Base-by-base conservation (phyloP, 2,329 filamentous ascomycete species). In the Venturia aucupariae region DNA sequence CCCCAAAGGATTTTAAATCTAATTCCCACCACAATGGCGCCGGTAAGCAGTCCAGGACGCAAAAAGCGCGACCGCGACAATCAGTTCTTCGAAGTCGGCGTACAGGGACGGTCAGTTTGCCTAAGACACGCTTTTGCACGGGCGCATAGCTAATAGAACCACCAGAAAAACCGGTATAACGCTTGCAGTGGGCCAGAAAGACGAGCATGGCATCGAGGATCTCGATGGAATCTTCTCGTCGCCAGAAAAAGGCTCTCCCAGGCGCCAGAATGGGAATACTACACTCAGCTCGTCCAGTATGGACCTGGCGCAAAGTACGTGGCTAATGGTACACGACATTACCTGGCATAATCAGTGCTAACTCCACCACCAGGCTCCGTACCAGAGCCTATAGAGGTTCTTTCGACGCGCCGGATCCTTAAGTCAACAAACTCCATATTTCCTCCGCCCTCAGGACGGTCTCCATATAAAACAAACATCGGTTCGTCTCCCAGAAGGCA, bases 181-280 rank as follows among this genome's bases (percentile, higher is more conserved):
- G 0, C 77, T 97, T 39, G 85, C 86, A 71, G 90, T 96, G 71
- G 90, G 90, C 62, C 80, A 87, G 66, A 89, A 91, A 77, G 93
- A 97, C 77, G 92, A 95, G 74, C 82, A 96, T 81, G 94, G 93
- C 75, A 86, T 99, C 80, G 91, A 97, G 74, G 88, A 90, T 42
- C 83, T 96, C 65, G 90, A 93, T 42, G 85, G 86, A 69, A 85
- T 97, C 68, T 96, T 96, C 75, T 97, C 92, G 10, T 96, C 92
- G 24, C 92, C 92, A 17, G 84, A 85, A 68, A 89, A 87, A 71
- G 77, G 75, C 63, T 82, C 81, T n/a, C 78, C 80, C 1, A 68
- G 69, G 68, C 51, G 27, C 61, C 68, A 61, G 27, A 65, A 65
- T 65, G 70, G 70, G 55, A 76, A 78, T 67, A 74, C 77, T 1